Conservation (phyloP, 768 basidiomycete genomes). For the Cystoderma amianthinum region DNA sequence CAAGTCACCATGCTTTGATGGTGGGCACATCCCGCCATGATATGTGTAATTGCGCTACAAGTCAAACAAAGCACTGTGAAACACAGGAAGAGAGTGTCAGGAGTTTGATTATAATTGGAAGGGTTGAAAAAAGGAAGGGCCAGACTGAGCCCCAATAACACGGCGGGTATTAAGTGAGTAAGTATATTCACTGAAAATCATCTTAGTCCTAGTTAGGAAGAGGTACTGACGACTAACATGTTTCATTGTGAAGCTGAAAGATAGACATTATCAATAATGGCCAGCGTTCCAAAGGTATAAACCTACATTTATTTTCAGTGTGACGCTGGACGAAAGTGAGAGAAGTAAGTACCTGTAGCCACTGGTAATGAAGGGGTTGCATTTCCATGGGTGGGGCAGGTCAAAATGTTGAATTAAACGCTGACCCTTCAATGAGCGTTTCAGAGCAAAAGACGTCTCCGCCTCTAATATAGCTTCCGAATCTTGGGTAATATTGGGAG, state of each 20-base stretch:
- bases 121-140: slow-evolving; percentile 24
- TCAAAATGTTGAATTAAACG: slow-evolving; percentile 67
- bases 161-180: slow-evolving; percentile 80
- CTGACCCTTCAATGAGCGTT: slow-evolving; percentile 55
- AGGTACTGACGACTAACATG: slow-evolving; percentile 43
- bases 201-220: slow-evolving; percentile 3
- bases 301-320: slow-evolving; percentile 35
- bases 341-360: slow-evolving; percentile 61
- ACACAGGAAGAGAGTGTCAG: slow-evolving; percentile 59
- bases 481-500: slow-evolving; percentile 40
- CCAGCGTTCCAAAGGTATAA: slow-evolving; percentile 85
- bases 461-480: slow-evolving; percentile 49
- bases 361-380: slow-evolving; percentile 67
- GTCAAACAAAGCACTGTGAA: slow-evolving; percentile 75
- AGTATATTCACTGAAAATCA: slow-evolving; percentile 87
- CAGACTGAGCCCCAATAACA: slow-evolving; percentile 48
- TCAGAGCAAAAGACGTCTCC: slow-evolving; percentile 53
- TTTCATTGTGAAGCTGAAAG: slow-evolving; percentile 84
- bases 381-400: slow-evolving; percentile 69
- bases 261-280: slow-evolving; percentile 73
- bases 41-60: slow-evolving; percentile 75
- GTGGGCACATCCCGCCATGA: slow-evolving; percentile 82
- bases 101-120: slow-evolving; percentile 34
- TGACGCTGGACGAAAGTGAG: neutral
- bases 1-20: slow-evolving; percentile 74